Percentiles rank a stretch among this genome's conserved stretches.
phyloP scores from a whole-genome alignment of 352 stramenopile genomes.

The Globisporangium middletonii region DNA sequence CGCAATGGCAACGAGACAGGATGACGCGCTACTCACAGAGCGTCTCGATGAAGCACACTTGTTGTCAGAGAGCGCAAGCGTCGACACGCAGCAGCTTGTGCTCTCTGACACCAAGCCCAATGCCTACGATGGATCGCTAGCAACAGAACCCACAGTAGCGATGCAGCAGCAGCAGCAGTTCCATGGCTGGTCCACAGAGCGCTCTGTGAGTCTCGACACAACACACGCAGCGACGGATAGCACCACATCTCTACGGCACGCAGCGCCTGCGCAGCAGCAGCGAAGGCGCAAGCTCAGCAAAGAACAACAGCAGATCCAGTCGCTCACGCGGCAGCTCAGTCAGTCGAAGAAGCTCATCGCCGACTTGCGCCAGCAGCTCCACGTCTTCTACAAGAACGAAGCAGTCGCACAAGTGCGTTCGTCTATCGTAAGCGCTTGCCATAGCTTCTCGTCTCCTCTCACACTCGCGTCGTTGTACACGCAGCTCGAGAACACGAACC shows the following conservation, averaged over 20 bases:
- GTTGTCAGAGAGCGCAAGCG: background rate
- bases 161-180: background rate
- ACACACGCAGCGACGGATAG: background rate
- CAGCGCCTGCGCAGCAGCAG: background rate
- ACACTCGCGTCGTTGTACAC: background rate
- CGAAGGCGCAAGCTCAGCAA: conserved; percentile 6
- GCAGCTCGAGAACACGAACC: conserved; percentile 59
- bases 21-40: conserved; percentile 9
- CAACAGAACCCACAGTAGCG: background rate
- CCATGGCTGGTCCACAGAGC: background rate
- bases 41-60: conserved; percentile 2
- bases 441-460: background rate
- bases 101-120: background rate
- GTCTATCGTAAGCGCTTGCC: background rate
- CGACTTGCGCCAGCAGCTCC: conserved; percentile 40
- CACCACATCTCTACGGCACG: background rate
- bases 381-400: conserved; percentile 46
- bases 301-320: conserved; percentile 12
- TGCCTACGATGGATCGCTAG: background rate
- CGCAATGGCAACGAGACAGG: background rate
- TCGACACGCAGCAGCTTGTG: background rate
- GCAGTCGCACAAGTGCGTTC: conserved; percentile 32
- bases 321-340: conserved; percentile 34
- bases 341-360: conserved; percentile 37
- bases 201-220: background rate